A percentile compares a stretch with the other conserved stretches of the same genome.
These are phyloP conservation scores for Sonneratia alba DNA, from an alignment of 345 rosid genomes.

Conservation along the genomic window DNA sequence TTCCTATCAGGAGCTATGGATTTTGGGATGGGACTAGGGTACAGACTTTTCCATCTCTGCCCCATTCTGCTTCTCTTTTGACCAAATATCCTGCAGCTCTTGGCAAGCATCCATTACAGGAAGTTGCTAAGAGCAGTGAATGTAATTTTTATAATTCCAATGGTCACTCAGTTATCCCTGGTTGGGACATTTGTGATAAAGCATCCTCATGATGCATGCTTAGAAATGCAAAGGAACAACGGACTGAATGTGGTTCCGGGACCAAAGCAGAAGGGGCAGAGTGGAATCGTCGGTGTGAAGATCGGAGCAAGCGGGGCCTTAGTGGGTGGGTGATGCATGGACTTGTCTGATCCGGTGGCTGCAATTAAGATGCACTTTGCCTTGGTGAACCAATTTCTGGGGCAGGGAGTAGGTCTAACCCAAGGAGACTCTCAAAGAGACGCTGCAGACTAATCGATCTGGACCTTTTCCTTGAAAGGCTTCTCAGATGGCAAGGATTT, in stretches of 20 bases:
- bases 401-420: slow-evolving; percentile 4
- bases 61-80: slow-evolving; percentile 20
- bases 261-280: slow-evolving; percentile 33
- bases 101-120: slow-evolving; percentile 12
- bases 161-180: slow-evolving; percentile 23
- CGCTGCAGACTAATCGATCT: neutral
- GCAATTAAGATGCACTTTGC: slow-evolving; percentile 51
- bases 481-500: neutral
- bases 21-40: slow-evolving; percentile 87
- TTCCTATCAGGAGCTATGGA: slow-evolving; percentile 57
- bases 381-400: slow-evolving; percentile 28
- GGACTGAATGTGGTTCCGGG: slow-evolving; percentile 33
- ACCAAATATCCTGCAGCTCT: slow-evolving; percentile 31
- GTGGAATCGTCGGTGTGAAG: slow-evolving; percentile 39
- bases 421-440: neutral
- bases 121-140: slow-evolving; percentile 17
- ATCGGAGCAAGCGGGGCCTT: slow-evolving; percentile 27
- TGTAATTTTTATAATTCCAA: slow-evolving; percentile 14
- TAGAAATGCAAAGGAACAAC: slow-evolving; percentile 30
- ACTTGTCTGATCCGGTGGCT: slow-evolving; percentile 51
- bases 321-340: slow-evolving; percentile 26
- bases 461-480: neutral
- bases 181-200: slow-evolving; percentile 29
- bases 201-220: slow-evolving; percentile 32
- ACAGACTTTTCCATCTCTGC: slow-evolving; percentile 48